Evolutionary conservation across 2,329 filamentous ascomycete species (phyloP), one percentile per base, ranked within the genome.

Genomic region (Pseudogymnoascus sp.): DNA sequence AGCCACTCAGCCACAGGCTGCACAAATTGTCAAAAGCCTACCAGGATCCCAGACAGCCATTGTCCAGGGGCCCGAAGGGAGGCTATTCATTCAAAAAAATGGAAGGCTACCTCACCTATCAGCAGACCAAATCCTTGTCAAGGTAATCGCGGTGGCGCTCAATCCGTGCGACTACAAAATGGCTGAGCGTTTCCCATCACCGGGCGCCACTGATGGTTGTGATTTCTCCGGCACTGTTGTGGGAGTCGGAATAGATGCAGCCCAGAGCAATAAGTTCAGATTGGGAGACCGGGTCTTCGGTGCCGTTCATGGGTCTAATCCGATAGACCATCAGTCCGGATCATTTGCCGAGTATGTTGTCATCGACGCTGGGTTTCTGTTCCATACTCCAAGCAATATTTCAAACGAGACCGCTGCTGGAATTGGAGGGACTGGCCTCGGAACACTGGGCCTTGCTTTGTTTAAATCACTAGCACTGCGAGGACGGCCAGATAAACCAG

Each of bases 161-260:
- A 74, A 74, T 64, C 73, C 68, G 4, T 64, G 62, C 62, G 72
- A 74, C 64, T 66, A 61, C 62, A 74, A 74, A 62, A 73, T 73
- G 69, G 58, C 62, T 1, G 63, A 58, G 4, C 38, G 36, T 2
- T 67, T 70, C 23, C 67, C 66, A 1, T 60, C 23, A 1, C 65
- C 67, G 1, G 71, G 69, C 14, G 65, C 67, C 28, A 62, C 68
- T 11, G 61, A 60, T 59, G 73, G 74, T 11, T 68, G 67, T 55
- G 74, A 75, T 60, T 72, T 72, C 28, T 66, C 69, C 3, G 74
- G 72, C 5, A 58, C 62, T 7, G 69, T 75, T 12, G 69, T 69
- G 2, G 58, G 36, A 4, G 25, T 72, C 3, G 72, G 72, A n/a
- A 28, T 64, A 3, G 62, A 30, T 25, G 19, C 23, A 7, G 60